Conservation (phyloP, 257 asterid species). For the Penstemon barbatus region DNA sequence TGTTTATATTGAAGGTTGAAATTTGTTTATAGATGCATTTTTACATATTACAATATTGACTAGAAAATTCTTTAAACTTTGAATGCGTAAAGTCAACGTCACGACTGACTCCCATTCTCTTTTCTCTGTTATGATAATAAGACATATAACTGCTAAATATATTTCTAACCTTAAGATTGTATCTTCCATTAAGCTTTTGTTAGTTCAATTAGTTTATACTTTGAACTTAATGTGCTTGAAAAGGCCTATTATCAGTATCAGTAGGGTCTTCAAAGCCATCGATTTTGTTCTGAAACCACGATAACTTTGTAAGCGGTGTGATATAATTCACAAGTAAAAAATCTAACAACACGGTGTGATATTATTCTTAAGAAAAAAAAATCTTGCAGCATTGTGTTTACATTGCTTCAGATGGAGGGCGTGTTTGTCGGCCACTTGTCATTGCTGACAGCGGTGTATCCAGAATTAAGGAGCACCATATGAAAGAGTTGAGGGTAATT, state of each 20-base stretch:
- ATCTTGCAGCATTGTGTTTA: constrained; percentile 83
- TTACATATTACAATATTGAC: no score
- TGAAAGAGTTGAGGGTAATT: constrained; percentile 91
- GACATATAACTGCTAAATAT: not conserved
- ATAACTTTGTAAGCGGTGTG: not conserved
- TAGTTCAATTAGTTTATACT: not conserved
- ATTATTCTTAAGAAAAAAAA: constrained; percentile 23
- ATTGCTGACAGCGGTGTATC: constrained; percentile 93
- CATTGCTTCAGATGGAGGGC: constrained; percentile 99
- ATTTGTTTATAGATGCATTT: no score
- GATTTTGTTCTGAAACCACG: not conserved
- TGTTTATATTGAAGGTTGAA: no score
- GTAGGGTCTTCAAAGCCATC: not conserved
- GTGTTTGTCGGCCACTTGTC: constrained; percentile 97
- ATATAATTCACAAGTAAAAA: constrained; percentile 4
- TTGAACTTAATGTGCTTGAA: constrained; percentile 11
- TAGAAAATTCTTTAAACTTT: no score
- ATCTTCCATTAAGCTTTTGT: not conserved
- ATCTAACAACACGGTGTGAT: not conserved
- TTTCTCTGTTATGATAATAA: no score
- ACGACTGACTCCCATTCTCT: no score
- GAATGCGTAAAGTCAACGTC: no score
- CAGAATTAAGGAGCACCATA: constrained; percentile 91
- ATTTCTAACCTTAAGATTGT: not conserved
- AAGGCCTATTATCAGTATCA: not conserved